Base-by-base conservation (phyloP, 2,329 filamentous ascomycete species). In the Blastomyces percursus region DNA sequence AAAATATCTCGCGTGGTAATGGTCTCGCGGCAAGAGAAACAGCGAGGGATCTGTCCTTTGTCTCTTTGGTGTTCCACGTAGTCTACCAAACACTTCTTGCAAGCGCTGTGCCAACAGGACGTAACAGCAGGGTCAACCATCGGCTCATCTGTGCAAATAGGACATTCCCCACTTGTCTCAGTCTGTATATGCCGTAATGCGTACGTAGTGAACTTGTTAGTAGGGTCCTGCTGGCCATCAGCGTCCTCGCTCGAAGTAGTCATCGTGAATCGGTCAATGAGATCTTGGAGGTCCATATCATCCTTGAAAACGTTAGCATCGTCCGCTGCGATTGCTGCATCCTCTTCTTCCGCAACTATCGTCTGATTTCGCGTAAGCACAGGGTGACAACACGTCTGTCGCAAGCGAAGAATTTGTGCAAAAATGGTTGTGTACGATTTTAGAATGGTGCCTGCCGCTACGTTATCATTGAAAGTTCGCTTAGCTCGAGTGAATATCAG, bases 361-460 rank as follows among this genome's bases (percentile, higher is more conserved):
- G 87, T 85, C 68, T 88, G 87, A 70, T 96, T 96, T 40, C 92
- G 86, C 0, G 95, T 94, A 14, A 99, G 81, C 1, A 93, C 79
- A 0, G 94, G 94, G 73, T 99, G 94, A 66, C 94, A 97, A 73
- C 94, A 99, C 1, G 90, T 90, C 71, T 99, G 94, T 1, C 94
- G 86, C 9, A 99, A 84, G 1, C 94, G 89, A 50, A 99, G 77
- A 70, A 99, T 95, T 74, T 99, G 94, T 0, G 94, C 93, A 72
- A 99, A 96, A 66, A 99, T 96, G 60, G 91, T 96, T 0, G 94
- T 96, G 71, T 92, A 99, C 0, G 91, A 92, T 73, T 96, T 96
- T 80, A 97, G 84, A 4, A 99, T 82, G 0, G 93, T 97, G 3
- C 94, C 94, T 11, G 90, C 91, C 72, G 96, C 91, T 14, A 96